Evolutionary conservation across 2,329 filamentous ascomycete genomes (phyloP).

Genomic region (Didymella pomorum): DNA sequence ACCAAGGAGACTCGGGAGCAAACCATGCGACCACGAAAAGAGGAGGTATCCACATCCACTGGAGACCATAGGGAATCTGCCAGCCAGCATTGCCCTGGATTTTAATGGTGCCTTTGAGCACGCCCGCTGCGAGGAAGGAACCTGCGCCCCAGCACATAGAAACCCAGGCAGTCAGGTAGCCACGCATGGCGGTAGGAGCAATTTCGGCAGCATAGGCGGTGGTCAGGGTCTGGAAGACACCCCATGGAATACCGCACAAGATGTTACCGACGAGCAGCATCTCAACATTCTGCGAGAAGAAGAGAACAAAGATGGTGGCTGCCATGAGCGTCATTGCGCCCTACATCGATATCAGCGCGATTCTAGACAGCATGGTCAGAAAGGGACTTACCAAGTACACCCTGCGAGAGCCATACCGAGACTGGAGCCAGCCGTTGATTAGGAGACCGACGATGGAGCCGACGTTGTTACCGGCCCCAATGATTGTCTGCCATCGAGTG

Average conservation of each 20-base stretch:
- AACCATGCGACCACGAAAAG: constrained; percentile 69
- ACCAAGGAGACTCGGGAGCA: constrained; percentile 74
- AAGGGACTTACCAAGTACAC: background rate
- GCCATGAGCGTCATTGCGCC: background rate
- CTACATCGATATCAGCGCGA: background rate
- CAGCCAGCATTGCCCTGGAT: constrained; percentile 67
- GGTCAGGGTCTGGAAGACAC: constrained; percentile 55
- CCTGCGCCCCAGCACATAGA: constrained; percentile 76
- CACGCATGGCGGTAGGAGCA: constrained; percentile 61
- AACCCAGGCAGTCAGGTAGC: constrained; percentile 64
- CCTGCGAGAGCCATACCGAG: background rate
- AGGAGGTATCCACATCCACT: constrained; percentile 76
- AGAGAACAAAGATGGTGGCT: constrained; percentile 51
- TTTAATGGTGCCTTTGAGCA: constrained; percentile 60
- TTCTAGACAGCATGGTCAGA: background rate
- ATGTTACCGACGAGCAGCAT: constrained; percentile 61
- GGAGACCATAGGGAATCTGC: constrained; percentile 69
- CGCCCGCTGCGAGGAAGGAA: constrained; percentile 72
- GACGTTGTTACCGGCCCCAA: background rate
- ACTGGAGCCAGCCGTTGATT: background rate
- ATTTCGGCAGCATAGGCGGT: constrained; percentile 69
- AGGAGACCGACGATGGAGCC: background rate
- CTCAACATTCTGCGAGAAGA: constrained; percentile 48
- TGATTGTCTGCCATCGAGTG: background rate
- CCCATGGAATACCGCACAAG: constrained; percentile 57